phyloP scores from a whole-genome alignment of 352 stramenopile species.

The Globisporangium yorkense region DNA sequence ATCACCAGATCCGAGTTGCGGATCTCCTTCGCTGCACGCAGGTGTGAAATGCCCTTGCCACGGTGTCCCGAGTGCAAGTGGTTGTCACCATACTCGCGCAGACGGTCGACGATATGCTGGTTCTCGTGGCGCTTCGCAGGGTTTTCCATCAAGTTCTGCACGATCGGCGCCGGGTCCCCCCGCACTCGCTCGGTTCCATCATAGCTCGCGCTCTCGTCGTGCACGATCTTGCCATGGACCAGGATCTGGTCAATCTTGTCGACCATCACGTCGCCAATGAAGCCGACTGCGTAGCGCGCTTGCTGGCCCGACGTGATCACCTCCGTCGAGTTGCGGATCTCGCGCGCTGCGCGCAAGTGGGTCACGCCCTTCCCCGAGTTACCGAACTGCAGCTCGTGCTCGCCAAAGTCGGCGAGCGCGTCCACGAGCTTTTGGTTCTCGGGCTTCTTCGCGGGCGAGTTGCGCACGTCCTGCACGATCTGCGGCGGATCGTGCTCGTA shows the following conservation, averaged over 20 bases:
- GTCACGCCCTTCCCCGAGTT: constrained; percentile 67
- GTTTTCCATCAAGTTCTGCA: constrained; percentile 52
- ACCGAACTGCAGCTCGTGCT: constrained; percentile 66
- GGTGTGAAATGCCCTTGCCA: constrained; percentile 70
- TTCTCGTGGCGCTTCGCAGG: constrained; percentile 53
- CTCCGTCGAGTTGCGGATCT: constrained; percentile 48
- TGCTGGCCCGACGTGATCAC: constrained; percentile 46
- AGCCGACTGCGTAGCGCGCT: constrained; percentile 33
- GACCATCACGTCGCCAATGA: constrained; percentile 64
- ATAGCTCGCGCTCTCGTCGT: constrained; percentile 15
- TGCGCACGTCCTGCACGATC: constrained; percentile 45
- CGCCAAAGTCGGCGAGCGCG: constrained; percentile 55
- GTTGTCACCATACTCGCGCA: constrained; percentile 67
- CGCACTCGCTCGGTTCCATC: constrained; percentile 27
- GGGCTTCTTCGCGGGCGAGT: constrained; percentile 28
- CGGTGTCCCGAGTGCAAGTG: constrained; percentile 57
- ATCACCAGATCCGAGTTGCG: constrained; percentile 45
- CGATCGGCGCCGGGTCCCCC: constrained; percentile 59
- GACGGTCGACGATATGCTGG: constrained; percentile 56
- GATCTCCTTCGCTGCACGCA: constrained; percentile 59
- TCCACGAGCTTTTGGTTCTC: constrained; percentile 70
- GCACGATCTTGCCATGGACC: constrained; percentile 53
- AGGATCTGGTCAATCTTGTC: constrained; percentile 82
- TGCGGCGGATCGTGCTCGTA: constrained; percentile 35
- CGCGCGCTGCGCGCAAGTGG: constrained; percentile 52